Base-by-base conservation (phyloP, 208 protist genomes). In the Leishmania turanica region DNA sequence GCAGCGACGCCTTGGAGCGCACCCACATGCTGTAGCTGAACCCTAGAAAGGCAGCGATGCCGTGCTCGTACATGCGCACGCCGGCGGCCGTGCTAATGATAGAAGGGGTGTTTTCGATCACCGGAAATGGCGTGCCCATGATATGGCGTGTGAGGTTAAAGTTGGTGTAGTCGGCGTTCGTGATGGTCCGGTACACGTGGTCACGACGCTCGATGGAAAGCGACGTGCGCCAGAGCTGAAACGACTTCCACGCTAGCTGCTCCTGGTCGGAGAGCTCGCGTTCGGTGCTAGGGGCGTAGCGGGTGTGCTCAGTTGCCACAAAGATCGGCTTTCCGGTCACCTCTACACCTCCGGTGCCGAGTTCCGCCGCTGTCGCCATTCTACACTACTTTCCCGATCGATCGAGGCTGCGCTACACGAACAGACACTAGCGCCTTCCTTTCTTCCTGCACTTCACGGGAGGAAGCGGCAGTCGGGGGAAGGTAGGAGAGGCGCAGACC, bases 221-320 rank as follows among this genome's bases (percentile, higher is more conserved):
- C 15, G 92, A 92, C 3, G 92, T 88, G 47, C 92, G 90, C 91
- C 92, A 98, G 5, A 98, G 86, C 88, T 96, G 91, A 74, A 96
- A 98, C 17, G 92, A 93, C 87, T 96, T 98, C 93, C 93, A 96
- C 54, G 91, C 91, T 21, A 98, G 86, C 80, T 95, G 78, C 85
- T 98, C 91, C 84, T 96, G 91, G 60, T 98, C 93, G 0, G 92
- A 95, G 47, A 98, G 88, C 70, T 96, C 90, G 64, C 92, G 88
- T 27, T 98, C 87, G 11, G 76, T 82, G 47, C 85, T 92, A 11
- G 91, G 78, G 21, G 91, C 75, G 56, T 93, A 96, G 64, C 85
- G 86, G 31, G 90, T 94, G 87, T 96, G 93, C 49, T 94, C 89
- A 15, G 89, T 92, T n/a, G 92, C 90, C 31, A 96, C 88, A 68